Conservation (phyloP, 2,329 filamentous ascomycete genomes). For the Elsinoe necatrix region DNA sequence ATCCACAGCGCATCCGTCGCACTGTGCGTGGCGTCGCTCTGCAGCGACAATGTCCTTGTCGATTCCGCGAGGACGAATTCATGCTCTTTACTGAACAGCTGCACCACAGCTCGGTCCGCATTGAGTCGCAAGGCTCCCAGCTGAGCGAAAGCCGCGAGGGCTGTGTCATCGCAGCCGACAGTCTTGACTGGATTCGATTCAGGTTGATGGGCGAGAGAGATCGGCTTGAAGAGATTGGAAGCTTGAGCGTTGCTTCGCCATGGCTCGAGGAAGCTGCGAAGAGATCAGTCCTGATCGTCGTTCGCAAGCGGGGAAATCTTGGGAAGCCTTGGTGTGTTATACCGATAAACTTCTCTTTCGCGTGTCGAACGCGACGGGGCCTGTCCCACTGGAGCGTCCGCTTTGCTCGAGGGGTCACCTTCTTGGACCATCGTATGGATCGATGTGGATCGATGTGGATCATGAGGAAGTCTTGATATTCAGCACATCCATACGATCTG, state of each 20-base stretch:
- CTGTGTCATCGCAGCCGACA: conserved; percentile 31
- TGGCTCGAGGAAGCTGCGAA: conserved; percentile 2
- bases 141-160: conserved; percentile 42
- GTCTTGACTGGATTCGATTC: background rate
- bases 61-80: conserved; percentile 48
- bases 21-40: conserved; percentile 26
- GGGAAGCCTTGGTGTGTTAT: background rate
- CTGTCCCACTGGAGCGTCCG: background rate
- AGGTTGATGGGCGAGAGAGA: background rate
- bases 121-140: conserved; percentile 42
- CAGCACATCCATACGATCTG: no score
- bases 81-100: conserved; percentile 38
- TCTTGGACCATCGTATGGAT: background rate
- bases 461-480: no score
- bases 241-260: background rate
- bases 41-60: conserved; percentile 39
- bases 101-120: conserved; percentile 43
- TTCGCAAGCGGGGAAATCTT: background rate
- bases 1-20: conserved; percentile 32
- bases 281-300: background rate
- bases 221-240: background rate
- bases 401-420: background rate
- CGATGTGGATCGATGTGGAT: no score
- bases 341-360: background rate
- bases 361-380: background rate